These are phyloP conservation scores for Ophiostoma montium DNA, from an alignment of 2,329 filamentous ascomycete genomes.

Conservation along the genomic window DNA sequence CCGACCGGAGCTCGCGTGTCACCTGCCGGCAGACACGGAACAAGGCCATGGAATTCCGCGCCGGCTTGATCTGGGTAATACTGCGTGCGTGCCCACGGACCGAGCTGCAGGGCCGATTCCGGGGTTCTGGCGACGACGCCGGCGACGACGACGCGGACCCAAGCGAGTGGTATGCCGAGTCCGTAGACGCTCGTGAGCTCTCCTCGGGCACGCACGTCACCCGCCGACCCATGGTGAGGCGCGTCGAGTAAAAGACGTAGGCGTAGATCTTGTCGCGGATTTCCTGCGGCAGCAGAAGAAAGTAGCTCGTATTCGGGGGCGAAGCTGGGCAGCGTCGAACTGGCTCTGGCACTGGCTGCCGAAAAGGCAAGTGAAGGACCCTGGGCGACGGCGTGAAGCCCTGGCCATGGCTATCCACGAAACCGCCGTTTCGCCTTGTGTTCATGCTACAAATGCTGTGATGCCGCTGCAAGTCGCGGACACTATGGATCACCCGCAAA, in stretches of 20 bases:
- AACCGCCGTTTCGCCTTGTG: not conserved
- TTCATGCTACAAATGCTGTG: not conserved
- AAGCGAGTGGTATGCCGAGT: not conserved
- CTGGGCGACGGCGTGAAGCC: not conserved
- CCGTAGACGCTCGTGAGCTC: not conserved
- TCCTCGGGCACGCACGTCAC: conserved; percentile 5
- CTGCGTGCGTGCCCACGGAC: not conserved
- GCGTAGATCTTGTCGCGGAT: conserved; percentile 13
- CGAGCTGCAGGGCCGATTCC: not conserved
- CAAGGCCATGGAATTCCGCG: conserved; percentile 12
- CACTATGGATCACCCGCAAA: conserved; percentile 5
- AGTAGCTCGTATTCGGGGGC: conserved; percentile 4
- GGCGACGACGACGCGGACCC: not conserved
- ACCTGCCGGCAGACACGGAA: conserved; percentile 13
- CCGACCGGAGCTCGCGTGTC: conserved; percentile 10
- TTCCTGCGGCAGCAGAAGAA: conserved; percentile 12
- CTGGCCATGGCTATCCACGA: not conserved
- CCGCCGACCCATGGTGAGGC: conserved; percentile 13
- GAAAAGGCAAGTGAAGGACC: not conserved
- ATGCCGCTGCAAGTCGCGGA: not conserved
- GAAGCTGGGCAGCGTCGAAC: not conserved
- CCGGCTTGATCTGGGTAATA: conserved; percentile 10
- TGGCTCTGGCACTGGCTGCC: not conserved
- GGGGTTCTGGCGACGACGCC: not conserved
- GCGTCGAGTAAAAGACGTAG: conserved; percentile 12